These are phyloP conservation scores for Rhizopogon vinicolor DNA, from an alignment of 768 basidiomycete genomes.

Conservation along the genomic window DNA sequence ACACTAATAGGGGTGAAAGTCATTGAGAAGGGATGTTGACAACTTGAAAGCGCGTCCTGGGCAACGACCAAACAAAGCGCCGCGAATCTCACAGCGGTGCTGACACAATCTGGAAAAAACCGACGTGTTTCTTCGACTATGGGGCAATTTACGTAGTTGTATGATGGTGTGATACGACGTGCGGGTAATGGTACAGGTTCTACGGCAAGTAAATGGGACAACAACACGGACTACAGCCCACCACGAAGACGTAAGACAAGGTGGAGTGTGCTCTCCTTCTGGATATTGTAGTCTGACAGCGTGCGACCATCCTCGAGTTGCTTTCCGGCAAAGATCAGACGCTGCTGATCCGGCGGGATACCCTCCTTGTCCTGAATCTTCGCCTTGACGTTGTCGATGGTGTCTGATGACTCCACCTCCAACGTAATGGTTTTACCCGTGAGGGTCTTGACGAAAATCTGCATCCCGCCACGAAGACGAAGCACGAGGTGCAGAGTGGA, in stretches of 20 bases:
- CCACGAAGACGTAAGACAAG: slow-evolving; percentile 62
- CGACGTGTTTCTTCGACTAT: no score
- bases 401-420: slow-evolving; percentile 73
- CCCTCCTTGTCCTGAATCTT: slow-evolving; percentile 83
- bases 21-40: no score
- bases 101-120: no score
- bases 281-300: slow-evolving; percentile 66
- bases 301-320: slow-evolving; percentile 2
- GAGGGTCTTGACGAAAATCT: slow-evolving; percentile 67
- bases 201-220: neutral
- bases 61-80: no score
- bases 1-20: no score
- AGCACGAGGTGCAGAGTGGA: slow-evolving; percentile 72
- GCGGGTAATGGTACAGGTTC: neutral
- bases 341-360: slow-evolving; percentile 74
- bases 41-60: no score
- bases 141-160: neutral
- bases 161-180: neutral
- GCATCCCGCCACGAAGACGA: slow-evolving; percentile 69
- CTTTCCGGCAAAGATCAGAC: slow-evolving; percentile 76
- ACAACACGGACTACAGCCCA: slow-evolving; percentile 12
- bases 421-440: slow-evolving; percentile 77
- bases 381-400: slow-evolving; percentile 72
- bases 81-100: no score
- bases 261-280: slow-evolving; percentile 70